Evolutionary conservation across 805 yeast genomes (phyloP), one percentile per base, ranked within the genome.

Genomic region (Pichia rugopelliculosa): DNA sequence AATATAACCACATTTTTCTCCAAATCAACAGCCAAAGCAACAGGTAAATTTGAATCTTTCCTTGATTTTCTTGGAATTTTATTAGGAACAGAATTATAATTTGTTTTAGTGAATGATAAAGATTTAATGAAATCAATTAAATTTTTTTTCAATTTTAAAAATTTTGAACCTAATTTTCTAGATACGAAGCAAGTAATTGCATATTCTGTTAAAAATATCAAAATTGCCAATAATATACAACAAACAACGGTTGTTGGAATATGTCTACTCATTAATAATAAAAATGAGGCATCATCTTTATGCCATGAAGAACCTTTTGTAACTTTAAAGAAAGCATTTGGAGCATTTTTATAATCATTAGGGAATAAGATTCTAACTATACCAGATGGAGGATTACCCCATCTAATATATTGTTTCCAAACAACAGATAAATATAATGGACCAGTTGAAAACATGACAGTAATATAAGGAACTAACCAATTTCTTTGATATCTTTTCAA

Each of bases 251-350:
- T 83, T 36, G 83, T 66, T 15, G 79, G 73, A 54, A 90, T 78
- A 64, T 90, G 96, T 53, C 77, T 74, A 17, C 87, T 88, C 66
- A 89, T 67, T 9, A 77, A 68, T 59, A 85, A 80, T 65, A 89
- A 79, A 60, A 87, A 77, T 46, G 79, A 74, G 11, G 96, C 96
- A 64, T 90, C 97, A 54, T 82, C 87, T 59, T 79, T 68, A 66
- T 90, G 97, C 97, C 97, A 90, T 23, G 95, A 85, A 0, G 95
- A 86, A 41, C 97, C 97, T 47, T 78, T 76, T 0, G 87, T 71
- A 47, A 87, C 82, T 36, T 79, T 73, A 65, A 90, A 89, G 61
- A 86, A 85, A 0, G 89, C 75, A 54, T 73, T 68, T 1, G 73
- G 59, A 52, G 73, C 75, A 49, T 76, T 69, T 60, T 84, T 85